A percentile compares a stretch with the other conserved stretches of the same genome.
phyloP scores from a whole-genome alignment of 2,329 filamentous ascomycete species.

The Metarhizium rileyi region DNA sequence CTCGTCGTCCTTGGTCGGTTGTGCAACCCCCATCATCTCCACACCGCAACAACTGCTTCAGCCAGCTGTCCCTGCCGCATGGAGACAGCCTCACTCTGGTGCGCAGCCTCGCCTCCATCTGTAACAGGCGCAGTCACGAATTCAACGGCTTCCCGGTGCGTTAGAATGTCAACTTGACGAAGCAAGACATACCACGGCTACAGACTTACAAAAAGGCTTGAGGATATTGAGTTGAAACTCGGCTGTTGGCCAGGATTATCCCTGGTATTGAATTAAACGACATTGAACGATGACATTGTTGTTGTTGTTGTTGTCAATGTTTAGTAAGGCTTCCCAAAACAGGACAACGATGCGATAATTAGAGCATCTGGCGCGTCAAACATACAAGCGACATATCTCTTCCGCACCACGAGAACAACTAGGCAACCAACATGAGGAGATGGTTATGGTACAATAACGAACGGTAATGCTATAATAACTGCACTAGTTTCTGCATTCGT shows the following conservation, averaged over 20 bases:
- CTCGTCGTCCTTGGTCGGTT: no score
- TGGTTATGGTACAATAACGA: no score
- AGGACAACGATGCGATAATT: background rate
- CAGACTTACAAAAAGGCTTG: background rate
- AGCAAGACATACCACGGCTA: background rate
- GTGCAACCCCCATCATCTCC: background rate
- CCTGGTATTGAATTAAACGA: background rate
- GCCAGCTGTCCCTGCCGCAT: background rate
- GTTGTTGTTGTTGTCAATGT: no score
- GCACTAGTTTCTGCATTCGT: no score
- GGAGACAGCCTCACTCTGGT: background rate
- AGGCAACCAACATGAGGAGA: no score
- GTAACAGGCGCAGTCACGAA: background rate
- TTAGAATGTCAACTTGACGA: background rate
- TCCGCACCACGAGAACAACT: background rate
- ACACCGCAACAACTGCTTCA: background rate
- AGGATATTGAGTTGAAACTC: background rate
- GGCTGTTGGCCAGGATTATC: background rate
- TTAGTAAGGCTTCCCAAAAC: background rate
- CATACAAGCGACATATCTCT: background rate
- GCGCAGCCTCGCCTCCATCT: background rate
- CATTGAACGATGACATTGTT: background rate
- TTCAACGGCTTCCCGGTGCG: background rate
- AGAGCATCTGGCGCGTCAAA: no score
- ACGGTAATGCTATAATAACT: no score